Evolutionary conservation across 2,329 filamentous ascomycete genomes (phyloP), one percentile per base, ranked within the genome.

Genomic region (Pseudogymnoascus sp.): DNA sequence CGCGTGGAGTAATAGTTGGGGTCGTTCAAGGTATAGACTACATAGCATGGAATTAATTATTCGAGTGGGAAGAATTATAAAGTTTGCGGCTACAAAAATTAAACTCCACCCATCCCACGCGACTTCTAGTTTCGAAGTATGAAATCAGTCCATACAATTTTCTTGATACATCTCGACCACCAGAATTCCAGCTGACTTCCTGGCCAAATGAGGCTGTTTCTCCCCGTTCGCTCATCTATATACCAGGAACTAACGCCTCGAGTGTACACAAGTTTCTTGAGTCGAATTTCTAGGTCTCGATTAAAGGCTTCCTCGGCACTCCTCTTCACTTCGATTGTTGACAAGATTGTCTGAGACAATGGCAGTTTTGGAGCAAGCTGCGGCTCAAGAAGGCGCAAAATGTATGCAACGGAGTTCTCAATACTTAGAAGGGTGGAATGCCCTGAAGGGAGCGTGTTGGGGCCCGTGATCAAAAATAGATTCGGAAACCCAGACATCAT

Each of bases 61-160:
- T n/a, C n/a, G n/a, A n/a, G n/a, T n/a, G n/a, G n/a, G n/a, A n/a
- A 26, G 21, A 11, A 24, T 26, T 29, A 26, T n/a, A 29, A 50
- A 50, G 21, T 50, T 29, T 29, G 13, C 44, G 3, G 21, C 44
- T 29, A 29, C 91, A 74, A 88, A 95, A 95, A 0, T 87, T 87
- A 0, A 90, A 87, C 2, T 93, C 86, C 0, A 4, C n/a, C n/a
- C n/a, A 40, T 19, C 38, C 38, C 6, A 14, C n/a, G 38, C 6
- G 38, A 35, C 38, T 19, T 40, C 38, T 40, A 8, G n/a, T 40
- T 16, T 40, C n/a, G 38, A 40, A 16, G n/a, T 40, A 6, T 19
- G n/a, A 40, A 40, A 40, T 40, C 38, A 40, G 6, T 10, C 38
- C n/a, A 40, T 40, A 40, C 38, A 19, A 40, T 19, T 19, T 19